Base-by-base conservation (phyloP, 805 yeast species). In the Cyberlindnera suaveolens region DNA sequence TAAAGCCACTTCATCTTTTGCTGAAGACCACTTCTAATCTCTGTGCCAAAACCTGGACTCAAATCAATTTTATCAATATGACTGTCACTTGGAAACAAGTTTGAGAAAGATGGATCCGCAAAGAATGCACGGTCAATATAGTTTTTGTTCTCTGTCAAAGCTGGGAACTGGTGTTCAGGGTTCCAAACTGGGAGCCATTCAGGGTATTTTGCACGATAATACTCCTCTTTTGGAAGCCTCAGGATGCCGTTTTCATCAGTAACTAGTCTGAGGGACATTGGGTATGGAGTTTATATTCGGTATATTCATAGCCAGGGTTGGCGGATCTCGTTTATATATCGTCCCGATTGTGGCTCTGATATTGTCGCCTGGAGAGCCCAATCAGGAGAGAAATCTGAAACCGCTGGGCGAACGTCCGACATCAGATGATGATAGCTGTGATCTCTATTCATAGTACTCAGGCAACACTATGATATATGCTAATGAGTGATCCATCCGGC, bases 41-140 rank as follows among this genome's bases (percentile, higher is more conserved):
- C 85, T n/a, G 79, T 65, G 20, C 91, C 93, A 42, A 84, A 67
- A 54, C 77, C 80, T n/a, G 90, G 90, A 2, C 86, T 77, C 34
- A 84, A 60, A 47, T 72, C 73, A 38, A 58, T 58, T 17, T 57
- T 48, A 17, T 53, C 53, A 20, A 62, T 59, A 31, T 60, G 47
- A 3, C 46, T 51, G 5, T 55, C 53, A n/a, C 46, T 43, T 41
- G 76, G 75, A 50, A 80, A 72, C 45, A 82, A 67, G 53, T 71
- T 74, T 20, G 71, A 68, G 43, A 77, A 70, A 3, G 60, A 48
- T 15, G 78, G 74, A 56, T 81, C 82, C 14, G 83, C 89, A 43
- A 74, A 66, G 30, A 66, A 59, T 15, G 82, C 89, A 15, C 81
- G 78, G 53, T 83, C 90, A 27, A 61, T 60, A 63, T 76, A 78